phyloP scores from a whole-genome alignment of 129 eudicot genomes.

The Lactuca sativa region DNA sequence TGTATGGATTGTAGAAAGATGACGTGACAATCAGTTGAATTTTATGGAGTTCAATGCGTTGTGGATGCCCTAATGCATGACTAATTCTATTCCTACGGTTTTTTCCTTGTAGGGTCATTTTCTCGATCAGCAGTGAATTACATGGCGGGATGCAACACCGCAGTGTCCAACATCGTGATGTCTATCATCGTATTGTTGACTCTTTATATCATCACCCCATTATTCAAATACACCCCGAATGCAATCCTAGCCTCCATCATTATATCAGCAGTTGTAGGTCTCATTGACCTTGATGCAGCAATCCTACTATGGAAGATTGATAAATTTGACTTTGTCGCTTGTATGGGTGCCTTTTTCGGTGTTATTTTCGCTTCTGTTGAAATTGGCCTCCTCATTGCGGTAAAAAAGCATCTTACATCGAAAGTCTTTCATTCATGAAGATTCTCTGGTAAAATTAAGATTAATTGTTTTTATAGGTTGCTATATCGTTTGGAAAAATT shows the following conservation, averaged over 20 bases:
- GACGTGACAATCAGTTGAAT: too few species aligned
- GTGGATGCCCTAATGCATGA: too few species aligned
- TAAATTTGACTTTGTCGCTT: constrained; percentile 67
- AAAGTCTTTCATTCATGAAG: not conserved
- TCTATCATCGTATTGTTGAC: constrained; percentile 56
- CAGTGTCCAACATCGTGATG: constrained; percentile 76
- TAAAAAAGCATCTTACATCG: constrained; percentile 11
- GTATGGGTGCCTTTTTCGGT: constrained; percentile 80
- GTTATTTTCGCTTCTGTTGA: constrained; percentile 59
- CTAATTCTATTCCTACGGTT: too few species aligned
- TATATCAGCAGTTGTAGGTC: constrained; percentile 61
- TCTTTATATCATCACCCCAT: constrained; percentile 54
- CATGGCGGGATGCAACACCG: constrained; percentile 68
- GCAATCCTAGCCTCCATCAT: constrained; percentile 79
- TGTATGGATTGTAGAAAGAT: too few species aligned
- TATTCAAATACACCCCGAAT: constrained; percentile 67
- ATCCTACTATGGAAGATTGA: constrained; percentile 64
- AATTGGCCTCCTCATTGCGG: constrained; percentile 70
- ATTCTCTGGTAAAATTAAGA: not conserved
- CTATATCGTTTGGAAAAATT: constrained; percentile 67
- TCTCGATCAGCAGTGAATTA: constrained; percentile 69
- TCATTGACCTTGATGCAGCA: constrained; percentile 56
- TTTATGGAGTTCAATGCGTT: too few species aligned
- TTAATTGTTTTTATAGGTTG: constrained; percentile 35
- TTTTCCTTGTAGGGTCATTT: constrained; percentile 49